phyloP scores from a whole-genome alignment of 2,329 filamentous ascomycete genomes.

The Phyllosticta paracitricarpa region DNA sequence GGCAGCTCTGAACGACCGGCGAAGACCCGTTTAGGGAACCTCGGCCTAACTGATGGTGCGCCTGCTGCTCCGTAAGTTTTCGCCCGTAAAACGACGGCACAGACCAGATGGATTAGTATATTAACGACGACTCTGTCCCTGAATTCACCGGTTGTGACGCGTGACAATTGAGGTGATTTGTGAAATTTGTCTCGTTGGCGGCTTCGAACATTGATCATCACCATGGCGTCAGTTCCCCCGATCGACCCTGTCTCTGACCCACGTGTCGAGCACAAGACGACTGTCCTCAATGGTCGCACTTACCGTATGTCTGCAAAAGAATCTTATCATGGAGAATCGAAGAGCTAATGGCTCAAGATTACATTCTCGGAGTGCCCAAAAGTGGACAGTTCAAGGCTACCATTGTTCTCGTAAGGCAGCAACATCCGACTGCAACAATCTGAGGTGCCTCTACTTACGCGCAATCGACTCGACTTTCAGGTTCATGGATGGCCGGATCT shows the following conservation, averaged over 20 bases:
- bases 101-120: neutral
- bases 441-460: neutral
- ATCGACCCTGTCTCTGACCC: constrained; percentile 54
- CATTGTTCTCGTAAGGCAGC: constrained; percentile 40
- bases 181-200: neutral
- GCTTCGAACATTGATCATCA: neutral
- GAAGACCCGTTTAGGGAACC: neutral
- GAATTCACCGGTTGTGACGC: neutral
- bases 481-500: constrained; percentile 79
- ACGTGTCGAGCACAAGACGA: constrained; percentile 54
- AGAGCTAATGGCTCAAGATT: constrained; percentile 23
- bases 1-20: neutral
- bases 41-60: neutral
- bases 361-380: constrained; percentile 41
- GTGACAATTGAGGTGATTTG: neutral
- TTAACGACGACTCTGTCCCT: neutral
- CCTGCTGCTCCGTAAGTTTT: neutral
- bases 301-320: constrained; percentile 40
- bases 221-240: constrained; percentile 48
- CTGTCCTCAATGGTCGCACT: constrained; percentile 55
- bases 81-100: neutral
- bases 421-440: neutral
- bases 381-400: constrained; percentile 38
- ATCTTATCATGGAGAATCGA: neutral
- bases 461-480: constrained; percentile 19